Evolutionary conservation across 192 early-diverging fungal species (phyloP), one percentile per base, ranked within the genome.

Genomic region (Coemansia erecta): DNA sequence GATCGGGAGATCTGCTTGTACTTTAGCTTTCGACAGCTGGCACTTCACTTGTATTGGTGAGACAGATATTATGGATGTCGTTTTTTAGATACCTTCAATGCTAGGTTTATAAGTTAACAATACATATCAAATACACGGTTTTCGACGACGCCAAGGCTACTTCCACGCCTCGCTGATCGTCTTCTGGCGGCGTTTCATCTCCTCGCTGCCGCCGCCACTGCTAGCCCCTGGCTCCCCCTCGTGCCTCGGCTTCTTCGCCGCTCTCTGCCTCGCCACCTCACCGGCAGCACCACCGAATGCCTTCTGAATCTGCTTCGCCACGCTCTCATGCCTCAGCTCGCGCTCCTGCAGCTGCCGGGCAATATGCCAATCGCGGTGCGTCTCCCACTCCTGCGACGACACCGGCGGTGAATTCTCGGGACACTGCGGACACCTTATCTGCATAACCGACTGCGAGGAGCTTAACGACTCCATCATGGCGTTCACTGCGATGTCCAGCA

Each of bases 331-430:
- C 0, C 66, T 62, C 51, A 79, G 37, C 49, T 79, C 76, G 15
- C 70, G 62, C 42, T 72, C 76, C 33, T 79, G 76, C 43, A 79
- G 28, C n/a, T 66, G 51, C 10, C 71, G 55, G 4, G 76, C 76
- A 53, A 79, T 64, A 53, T 79, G 76, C 76, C 76, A 79, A 55
- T 79, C 76, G 18, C 70, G 31, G 40, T 79, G 76, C 9, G 66
- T 79, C 28, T 66, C 70, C 76, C 76, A 79, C 26, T 73, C 76
- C 10, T 33, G 43, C 51, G 70, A 73, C 24, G 63, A 47, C 1
- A 79, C 49, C 5, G 66, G 37, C 11, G 64, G 50, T 15, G 71
- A 60, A 2, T 40, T 41, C 8, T 44, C 60, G 0, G 76, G 66
- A 28, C 76, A 79, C 50, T 63, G 62, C 12, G 70, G 66, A 41